phyloP scores from a whole-genome alignment of 495 filamentous ascomycete species.

The Penicillium simplicissimum region DNA sequence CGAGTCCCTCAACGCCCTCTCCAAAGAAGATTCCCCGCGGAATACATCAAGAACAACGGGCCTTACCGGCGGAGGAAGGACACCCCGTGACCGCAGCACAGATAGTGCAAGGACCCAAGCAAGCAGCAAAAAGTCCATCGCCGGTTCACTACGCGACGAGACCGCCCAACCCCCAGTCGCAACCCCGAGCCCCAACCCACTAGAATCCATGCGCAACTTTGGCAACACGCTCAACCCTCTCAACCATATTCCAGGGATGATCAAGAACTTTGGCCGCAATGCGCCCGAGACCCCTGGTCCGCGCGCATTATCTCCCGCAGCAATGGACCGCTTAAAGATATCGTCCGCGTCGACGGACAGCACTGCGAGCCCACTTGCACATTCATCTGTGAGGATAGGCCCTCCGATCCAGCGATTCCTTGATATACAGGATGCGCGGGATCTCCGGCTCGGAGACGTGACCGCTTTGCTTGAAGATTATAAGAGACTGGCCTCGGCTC shows the following conservation, averaged over 20 bases:
- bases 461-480: constrained; percentile 84
- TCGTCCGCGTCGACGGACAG: constrained; percentile 29
- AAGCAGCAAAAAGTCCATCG: constrained; percentile 35
- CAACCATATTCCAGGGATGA: constrained; percentile 71
- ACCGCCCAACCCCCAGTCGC: constrained; percentile 23
- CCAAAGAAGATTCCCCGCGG: constrained; percentile 35
- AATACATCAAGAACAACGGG: constrained; percentile 45
- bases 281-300: constrained; percentile 36
- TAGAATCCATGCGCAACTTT: constrained; percentile 82
- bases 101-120: constrained; percentile 69
- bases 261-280: constrained; percentile 74
- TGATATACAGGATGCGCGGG: constrained; percentile 71
- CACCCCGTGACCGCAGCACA: constrained; percentile 69
- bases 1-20: constrained; percentile 44
- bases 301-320: constrained; percentile 28
- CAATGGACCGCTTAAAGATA: constrained; percentile 32
- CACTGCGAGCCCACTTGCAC: constrained; percentile 22
- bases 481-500: constrained; percentile 64
- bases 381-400: constrained; percentile 48
- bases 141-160: constrained; percentile 32
- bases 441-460: constrained; percentile 81
- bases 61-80: constrained; percentile 61
- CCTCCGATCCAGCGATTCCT: constrained; percentile 81
- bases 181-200: constrained; percentile 49
- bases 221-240: constrained; percentile 84